Conservation (phyloP, 1,139 yeast genomes). For the Meyerozyma elateridarum region DNA sequence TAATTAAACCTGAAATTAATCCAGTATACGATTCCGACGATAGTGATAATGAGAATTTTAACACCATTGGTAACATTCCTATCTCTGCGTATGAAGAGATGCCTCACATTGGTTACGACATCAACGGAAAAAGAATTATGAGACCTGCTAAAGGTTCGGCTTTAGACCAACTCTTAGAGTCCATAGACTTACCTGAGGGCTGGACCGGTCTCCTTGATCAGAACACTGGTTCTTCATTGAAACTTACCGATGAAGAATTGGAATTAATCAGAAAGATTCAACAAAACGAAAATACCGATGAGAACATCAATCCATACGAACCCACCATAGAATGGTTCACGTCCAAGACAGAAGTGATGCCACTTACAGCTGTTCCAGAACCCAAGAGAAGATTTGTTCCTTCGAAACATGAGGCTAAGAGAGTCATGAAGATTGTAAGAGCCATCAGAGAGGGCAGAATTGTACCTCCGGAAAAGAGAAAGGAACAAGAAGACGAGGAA, state of each 20-base stretch:
- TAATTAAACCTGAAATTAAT: slow-evolving; percentile 81
- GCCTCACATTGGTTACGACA: slow-evolving; percentile 97
- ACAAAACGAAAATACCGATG: slow-evolving; percentile 79
- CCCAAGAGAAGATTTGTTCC: slow-evolving; percentile 97
- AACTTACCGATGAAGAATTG: slow-evolving; percentile 82
- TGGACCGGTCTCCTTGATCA: slow-evolving; percentile 97
- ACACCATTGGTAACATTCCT: slow-evolving; percentile 92
- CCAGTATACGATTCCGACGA: slow-evolving; percentile 94
- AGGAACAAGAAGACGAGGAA: slow-evolving; percentile 50
- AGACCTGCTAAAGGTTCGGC: slow-evolving; percentile 98
- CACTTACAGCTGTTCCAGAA: slow-evolving; percentile 89
- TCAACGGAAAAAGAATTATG: slow-evolving; percentile 96
- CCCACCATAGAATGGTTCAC: slow-evolving; percentile 97
- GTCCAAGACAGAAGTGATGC: slow-evolving; percentile 80
- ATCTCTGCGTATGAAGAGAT: slow-evolving; percentile 90
- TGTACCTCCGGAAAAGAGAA: slow-evolving; percentile 61
- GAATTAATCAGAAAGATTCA: slow-evolving; percentile 85
- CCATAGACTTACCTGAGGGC: slow-evolving; percentile 92
- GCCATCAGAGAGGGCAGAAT: slow-evolving; percentile 97
- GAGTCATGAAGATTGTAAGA: slow-evolving; percentile 91
- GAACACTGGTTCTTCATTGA: slow-evolving; percentile 82
- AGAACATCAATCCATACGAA: slow-evolving; percentile 79
- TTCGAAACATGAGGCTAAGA: slow-evolving; percentile 92
- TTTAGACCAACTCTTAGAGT: slow-evolving; percentile 79
- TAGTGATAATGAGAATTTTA: slow-evolving; percentile 75